Base-by-base conservation (phyloP, 2,329 filamentous ascomycete species). In the Didymella segeticola region DNA sequence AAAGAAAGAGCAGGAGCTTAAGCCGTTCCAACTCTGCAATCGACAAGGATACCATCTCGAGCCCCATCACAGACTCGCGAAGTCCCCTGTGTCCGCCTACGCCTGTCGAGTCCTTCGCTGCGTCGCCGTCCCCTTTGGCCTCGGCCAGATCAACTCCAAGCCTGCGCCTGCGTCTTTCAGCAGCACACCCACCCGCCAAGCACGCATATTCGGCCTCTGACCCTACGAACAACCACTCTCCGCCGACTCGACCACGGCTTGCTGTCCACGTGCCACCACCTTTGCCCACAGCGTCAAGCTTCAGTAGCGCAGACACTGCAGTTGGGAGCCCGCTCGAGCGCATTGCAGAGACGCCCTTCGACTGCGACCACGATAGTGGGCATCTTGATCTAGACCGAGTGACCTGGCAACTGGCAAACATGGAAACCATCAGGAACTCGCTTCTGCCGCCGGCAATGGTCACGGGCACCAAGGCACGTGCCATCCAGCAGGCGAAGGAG, bases 401-500 rank as follows among this genome's bases (percentile, higher is more conserved):
- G 26, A 37, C 53, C 23, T 39, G 46, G 26, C 48, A 55, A 15
- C 10, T 61, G 11, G 42, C 19, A 47, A 60, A 38, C 10, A 75
- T 75, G 71, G 71, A 74, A 38, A 55, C 64, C n/a, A 34, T 65
- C 30, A 61, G 66, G 14, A 34, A 39, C 4, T 56, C 53, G 25
- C 56, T 69, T 30, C 65, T 71, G 49, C 69, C 66, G 29, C 68
- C 70, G 37, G 62, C 60, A 22, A 63, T 58, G 55, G 62, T 57
- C 17, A 56, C 49, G 47, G 71, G 71, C 62, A 83, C 80, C 55
- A 85, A 83, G 68, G 78, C 81, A 60, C 85, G 85, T 68, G 86
- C 86, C 45, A 76, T 87, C 26, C 83, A 89, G 69, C 88, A 90
- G 81, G 88, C 88, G 26, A 82, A 82, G 62, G 85, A 88, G 62